These are phyloP conservation scores for Schizosaccharomyces octosporus DNA, from an alignment of 805 yeast genomes.

Conservation along the genomic window DNA sequence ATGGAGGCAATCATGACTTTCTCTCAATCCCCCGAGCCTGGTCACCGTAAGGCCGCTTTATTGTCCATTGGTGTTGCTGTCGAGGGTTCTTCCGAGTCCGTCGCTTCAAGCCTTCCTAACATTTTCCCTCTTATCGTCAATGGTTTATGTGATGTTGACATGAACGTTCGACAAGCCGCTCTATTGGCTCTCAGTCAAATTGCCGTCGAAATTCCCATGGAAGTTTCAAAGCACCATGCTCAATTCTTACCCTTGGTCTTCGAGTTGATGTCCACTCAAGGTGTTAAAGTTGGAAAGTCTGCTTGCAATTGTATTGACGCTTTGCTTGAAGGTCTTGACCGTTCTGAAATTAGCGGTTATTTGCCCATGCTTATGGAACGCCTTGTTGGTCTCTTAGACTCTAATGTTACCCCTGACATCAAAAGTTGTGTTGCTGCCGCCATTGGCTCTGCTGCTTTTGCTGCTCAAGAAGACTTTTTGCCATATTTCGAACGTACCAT, in stretches of 20 bases:
- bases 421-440: slow-evolving; percentile 63
- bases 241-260: slow-evolving; percentile 66
- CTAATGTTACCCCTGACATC: slow-evolving; percentile 29
- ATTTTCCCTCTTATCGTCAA: slow-evolving; percentile 45
- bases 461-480: slow-evolving; percentile 65
- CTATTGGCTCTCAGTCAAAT: slow-evolving; percentile 54
- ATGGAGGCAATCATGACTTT: slow-evolving; percentile 21
- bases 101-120: slow-evolving; percentile 48
- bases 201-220: slow-evolving; percentile 64
- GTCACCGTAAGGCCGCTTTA: slow-evolving; percentile 70
- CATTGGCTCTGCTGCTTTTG: slow-evolving; percentile 89
- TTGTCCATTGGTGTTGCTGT: slow-evolving; percentile 61
- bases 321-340: slow-evolving; percentile 69
- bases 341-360: slow-evolving; percentile 59
- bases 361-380: slow-evolving; percentile 77
- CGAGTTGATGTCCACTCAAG: slow-evolving; percentile 57
- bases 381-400: slow-evolving; percentile 56
- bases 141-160: slow-evolving; percentile 55
- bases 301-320: slow-evolving; percentile 85
- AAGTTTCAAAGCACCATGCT: slow-evolving; percentile 63
- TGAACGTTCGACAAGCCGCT: slow-evolving; percentile 65
- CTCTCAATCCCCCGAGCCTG: slow-evolving; percentile 32
- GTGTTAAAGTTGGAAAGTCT: slow-evolving; percentile 61
- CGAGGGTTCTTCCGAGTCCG: slow-evolving; percentile 84
- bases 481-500: slow-evolving; percentile 73